phyloP scores from a whole-genome alignment of 805 yeast genomes.

The Nakazawaea populi region DNA sequence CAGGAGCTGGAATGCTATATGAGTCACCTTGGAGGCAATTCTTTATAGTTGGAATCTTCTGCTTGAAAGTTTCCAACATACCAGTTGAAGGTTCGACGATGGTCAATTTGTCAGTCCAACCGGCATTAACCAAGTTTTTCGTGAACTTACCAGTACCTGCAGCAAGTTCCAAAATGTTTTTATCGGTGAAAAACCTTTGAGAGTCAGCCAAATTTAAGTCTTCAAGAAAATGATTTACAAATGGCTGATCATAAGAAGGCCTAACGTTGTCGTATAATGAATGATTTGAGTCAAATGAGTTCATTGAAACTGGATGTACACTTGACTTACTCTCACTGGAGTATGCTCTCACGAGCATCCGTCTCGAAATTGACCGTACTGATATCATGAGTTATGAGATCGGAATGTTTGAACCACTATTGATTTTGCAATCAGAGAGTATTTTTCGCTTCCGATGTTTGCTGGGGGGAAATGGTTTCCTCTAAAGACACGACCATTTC shows the following conservation, averaged over 20 bases:
- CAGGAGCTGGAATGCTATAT: conserved; percentile 39
- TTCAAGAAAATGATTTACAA: conserved; percentile 37
- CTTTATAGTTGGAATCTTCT: conserved; percentile 38
- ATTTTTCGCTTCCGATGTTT: too few relatives aligned
- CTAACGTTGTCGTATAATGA: conserved; percentile 44
- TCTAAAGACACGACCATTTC: too few relatives aligned
- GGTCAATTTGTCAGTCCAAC: conserved; percentile 31
- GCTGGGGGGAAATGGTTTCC: too few relatives aligned
- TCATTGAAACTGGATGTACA: conserved; percentile 31
- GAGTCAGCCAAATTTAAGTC: conserved; percentile 25
- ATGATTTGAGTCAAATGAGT: conserved; percentile 49
- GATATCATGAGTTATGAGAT: neutral
- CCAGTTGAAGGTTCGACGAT: conserved; percentile 55
- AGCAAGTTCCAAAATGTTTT: conserved; percentile 43
- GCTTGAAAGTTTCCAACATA: conserved; percentile 42
- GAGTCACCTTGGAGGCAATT: conserved; percentile 30
- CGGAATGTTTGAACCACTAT: too few relatives aligned
- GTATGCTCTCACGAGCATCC: neutral
- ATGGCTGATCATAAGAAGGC: conserved; percentile 37
- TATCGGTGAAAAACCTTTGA: conserved; percentile 16
- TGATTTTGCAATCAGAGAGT: too few relatives aligned
- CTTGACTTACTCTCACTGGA: neutral
- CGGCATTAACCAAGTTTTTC: conserved; percentile 30
- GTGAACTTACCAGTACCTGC: conserved; percentile 67
- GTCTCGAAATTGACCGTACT: neutral